Percentiles rank a stretch among this genome's conserved stretches.
Evolutionary conservation across 768 basidiomycete species (phyloP).

Genomic region (Lepiota brunneoincarnata): DNA sequence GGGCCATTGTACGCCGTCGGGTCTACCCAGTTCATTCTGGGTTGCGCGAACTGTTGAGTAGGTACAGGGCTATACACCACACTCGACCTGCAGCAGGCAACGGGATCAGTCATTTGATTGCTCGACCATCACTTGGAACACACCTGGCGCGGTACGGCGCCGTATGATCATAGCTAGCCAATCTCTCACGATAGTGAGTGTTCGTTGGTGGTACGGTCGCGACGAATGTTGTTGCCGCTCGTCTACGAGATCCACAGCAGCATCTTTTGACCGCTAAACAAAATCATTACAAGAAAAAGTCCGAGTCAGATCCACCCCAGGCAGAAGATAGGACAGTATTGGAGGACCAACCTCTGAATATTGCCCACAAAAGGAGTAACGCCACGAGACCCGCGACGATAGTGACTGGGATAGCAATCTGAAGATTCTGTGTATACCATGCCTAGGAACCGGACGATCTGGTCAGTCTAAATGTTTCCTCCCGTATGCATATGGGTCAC

Average conservation of each 20-base stretch:
- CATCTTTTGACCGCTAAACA: slow-evolving; percentile 32
- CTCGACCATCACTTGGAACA: slow-evolving; percentile 4
- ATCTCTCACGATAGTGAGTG: slow-evolving; percentile 21
- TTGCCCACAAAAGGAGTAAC: slow-evolving; percentile 52
- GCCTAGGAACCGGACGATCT: slow-evolving; percentile 37
- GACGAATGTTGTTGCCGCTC: slow-evolving; percentile 17
- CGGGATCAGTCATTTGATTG: slow-evolving; percentile 10
- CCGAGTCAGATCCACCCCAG: slow-evolving; percentile 3
- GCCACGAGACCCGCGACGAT: slow-evolving; percentile 64
- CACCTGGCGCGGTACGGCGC: slow-evolving; percentile 14
- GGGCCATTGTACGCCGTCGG: too few relatives aligned
- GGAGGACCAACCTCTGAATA: slow-evolving; percentile 36
- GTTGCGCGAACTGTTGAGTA: slow-evolving; percentile 14
- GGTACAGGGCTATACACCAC: slow-evolving; percentile 5
- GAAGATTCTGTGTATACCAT: slow-evolving; percentile 75
- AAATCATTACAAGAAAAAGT: slow-evolving; percentile 9
- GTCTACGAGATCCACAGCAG: slow-evolving; percentile 23
- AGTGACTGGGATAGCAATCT: slow-evolving; percentile 78
- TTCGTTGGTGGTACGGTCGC: slow-evolving; percentile 14
- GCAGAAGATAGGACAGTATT: slow-evolving; percentile 7
- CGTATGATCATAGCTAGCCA: slow-evolving; percentile 20
- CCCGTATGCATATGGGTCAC: slow-evolving; percentile 26
- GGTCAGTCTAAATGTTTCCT: slow-evolving; percentile 9
- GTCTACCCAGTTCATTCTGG: too few relatives aligned
- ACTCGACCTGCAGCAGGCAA: slow-evolving; percentile 12